These are phyloP conservation scores for Erythrophleum ivorense DNA, from an alignment of 331 rosid species.

Conservation along the genomic window DNA sequence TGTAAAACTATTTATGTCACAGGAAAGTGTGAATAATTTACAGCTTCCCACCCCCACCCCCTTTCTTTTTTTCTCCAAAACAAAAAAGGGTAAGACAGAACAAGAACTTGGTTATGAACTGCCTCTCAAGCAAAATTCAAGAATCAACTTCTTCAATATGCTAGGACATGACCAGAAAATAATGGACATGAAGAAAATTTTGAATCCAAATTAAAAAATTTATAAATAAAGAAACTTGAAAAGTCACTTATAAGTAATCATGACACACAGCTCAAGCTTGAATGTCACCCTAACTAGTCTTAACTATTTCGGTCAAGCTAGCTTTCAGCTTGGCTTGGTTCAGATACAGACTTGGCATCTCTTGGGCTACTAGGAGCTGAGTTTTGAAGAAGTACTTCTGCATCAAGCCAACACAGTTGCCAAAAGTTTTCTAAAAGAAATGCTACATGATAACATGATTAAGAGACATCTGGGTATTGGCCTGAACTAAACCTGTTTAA, in stretches of 20 bases:
- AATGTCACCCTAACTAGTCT: slow-evolving; percentile 7
- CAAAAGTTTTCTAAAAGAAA: not conserved
- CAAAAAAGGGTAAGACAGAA: too few species aligned
- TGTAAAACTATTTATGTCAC: not conserved
- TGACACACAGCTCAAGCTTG: slow-evolving; percentile 12
- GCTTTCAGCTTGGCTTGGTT: slow-evolving; percentile 28
- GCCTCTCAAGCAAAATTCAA: slow-evolving; percentile 30
- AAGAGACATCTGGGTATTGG: slow-evolving; percentile 9
- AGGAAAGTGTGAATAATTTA: not conserved
- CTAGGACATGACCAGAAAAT: slow-evolving; percentile 2
- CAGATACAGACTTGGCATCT: not conserved
- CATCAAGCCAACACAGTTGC: slow-evolving; percentile 6
- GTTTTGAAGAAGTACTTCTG: slow-evolving; percentile 6
- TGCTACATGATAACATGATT: not conserved
- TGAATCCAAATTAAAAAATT: not conserved
- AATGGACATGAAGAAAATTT: not conserved
- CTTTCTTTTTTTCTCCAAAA: not conserved
- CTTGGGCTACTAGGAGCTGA: slow-evolving; percentile 1
- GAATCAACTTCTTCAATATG: slow-evolving; percentile 17
- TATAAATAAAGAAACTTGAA: not conserved
- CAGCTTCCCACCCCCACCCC: not conserved
- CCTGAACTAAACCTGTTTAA: not conserved
- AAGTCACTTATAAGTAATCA: not conserved
- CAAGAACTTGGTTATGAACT: slow-evolving; percentile 28
- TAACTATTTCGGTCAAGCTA: slow-evolving; percentile 4